Evolutionary conservation across 1,284 basidiomycete species (phyloP).

Genomic region (Tylopilus sp.): DNA sequence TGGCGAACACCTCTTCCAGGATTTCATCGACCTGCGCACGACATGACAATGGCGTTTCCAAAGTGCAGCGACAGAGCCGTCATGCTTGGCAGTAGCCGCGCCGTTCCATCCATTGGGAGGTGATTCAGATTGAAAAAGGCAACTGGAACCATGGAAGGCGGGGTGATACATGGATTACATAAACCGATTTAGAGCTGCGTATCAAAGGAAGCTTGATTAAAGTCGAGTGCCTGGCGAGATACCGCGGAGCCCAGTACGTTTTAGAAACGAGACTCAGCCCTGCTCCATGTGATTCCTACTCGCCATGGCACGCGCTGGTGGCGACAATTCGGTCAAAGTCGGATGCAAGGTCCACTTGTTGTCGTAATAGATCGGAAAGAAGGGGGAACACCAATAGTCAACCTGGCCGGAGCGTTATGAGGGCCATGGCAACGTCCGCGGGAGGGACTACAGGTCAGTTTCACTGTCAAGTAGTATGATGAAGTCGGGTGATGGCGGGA

Average conservation of each 20-base stretch:
- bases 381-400: slow-evolving; percentile 10
- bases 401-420: background rate
- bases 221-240: background rate
- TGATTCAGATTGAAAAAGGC: background rate
- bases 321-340: slow-evolving; percentile 21
- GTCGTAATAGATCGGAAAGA: slow-evolving; percentile 9
- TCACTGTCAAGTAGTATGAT: background rate
- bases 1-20: no score
- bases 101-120: background rate
- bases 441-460: no score
- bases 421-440: background rate
- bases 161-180: no score
- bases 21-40: no score
- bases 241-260: background rate
- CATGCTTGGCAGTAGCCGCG: slow-evolving; percentile 36
- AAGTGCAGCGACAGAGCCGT: slow-evolving; percentile 62
- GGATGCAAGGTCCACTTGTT: slow-evolving; percentile 14
- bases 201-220: no score
- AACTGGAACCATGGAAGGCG: no score
- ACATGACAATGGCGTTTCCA: no score
- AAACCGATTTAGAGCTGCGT: background rate
- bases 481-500: slow-evolving; percentile 15
- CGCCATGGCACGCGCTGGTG: background rate
- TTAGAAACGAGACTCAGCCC: background rate
- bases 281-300: background rate